These are phyloP conservation scores for Hanseniaspora clermontiae DNA, from an alignment of 805 yeast genomes.

Conservation along the genomic window DNA sequence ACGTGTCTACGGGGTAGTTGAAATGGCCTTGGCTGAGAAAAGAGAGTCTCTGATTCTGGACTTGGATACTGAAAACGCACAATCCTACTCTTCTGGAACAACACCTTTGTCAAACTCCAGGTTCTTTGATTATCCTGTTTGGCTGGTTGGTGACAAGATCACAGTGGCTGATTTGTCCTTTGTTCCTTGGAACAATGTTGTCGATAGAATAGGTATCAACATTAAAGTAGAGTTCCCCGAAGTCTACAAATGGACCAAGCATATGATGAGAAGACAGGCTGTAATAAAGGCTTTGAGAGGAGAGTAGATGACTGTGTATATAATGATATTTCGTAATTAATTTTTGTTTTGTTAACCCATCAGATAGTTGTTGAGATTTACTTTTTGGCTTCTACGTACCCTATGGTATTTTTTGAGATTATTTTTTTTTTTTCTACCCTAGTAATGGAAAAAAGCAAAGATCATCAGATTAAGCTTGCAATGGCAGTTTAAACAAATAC, in stretches of 20 bases:
- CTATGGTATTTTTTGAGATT: no score
- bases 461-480: no score
- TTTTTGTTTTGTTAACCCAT: background rate
- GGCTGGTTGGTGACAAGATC: conserved; percentile 79
- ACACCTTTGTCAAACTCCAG: conserved; percentile 75
- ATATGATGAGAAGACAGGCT: conserved; percentile 90
- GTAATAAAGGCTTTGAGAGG: conserved; percentile 78
- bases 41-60: conserved; percentile 85
- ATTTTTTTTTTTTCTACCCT: no score
- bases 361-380: no score
- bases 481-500: no score
- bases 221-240: conserved; percentile 83
- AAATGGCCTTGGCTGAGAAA: conserved; percentile 87
- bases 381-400: no score
- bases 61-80: conserved; percentile 73
- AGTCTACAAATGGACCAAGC: conserved; percentile 89
- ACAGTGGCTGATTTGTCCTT: conserved; percentile 84
- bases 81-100: conserved; percentile 75
- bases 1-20: conserved; percentile 84
- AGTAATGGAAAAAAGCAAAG: no score
- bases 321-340: background rate
- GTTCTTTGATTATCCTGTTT: conserved; percentile 83
- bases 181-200: conserved; percentile 95
- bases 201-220: conserved; percentile 81
- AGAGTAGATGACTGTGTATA: conserved; percentile 27